Evolutionary conservation across 83 land plant species (phyloP), one percentile per base, ranked within the genome.

Genomic region (Picea mariana): DNA sequence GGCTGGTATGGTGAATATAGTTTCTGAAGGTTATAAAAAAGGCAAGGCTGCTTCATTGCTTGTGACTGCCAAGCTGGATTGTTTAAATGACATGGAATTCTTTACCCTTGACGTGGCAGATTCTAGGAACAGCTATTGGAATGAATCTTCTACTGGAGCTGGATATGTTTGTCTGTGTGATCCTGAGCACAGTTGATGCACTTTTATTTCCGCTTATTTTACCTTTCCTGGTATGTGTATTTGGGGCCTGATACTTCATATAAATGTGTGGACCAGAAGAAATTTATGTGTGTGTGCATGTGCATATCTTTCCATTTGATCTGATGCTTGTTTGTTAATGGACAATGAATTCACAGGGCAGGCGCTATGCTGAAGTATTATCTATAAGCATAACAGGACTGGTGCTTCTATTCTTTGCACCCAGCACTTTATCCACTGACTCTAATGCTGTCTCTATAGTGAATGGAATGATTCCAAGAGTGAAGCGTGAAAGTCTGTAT

Each of bases 111-210:
- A 71, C 6, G 9, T 67, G 71, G 20, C 88, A 96, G 99, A 79
- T 96, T 82, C 71, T 94, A 49, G 97, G 99, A 59, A 84, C 90
- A 64, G 97, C 99, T 31, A 85, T 89, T 84, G 95, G 91, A 52
- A 83, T 94, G 13, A 91, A 90, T 87, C 88, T 91, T 77, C 84
- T 96, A 0, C 79, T 94, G 67, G 92, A 91, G 67, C 44, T 90
- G 49, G 91, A 94, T 73, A 62, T 94, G 42, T 77, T 88, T 31
- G 82, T 85, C 9, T 81, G 95, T 79, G 83, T 94, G n/a, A 80
- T 88, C 69, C 76, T 94, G 42, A 86, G 92, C 66, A 82, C 83
- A 26, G 6, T 86, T 24, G 90, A 81, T 85, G 83, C 87, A 77
- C 27, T 86, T 83, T 24, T 92, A 23, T 80, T 91, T 82, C 91